Conservation (phyloP, 2,329 filamentous ascomycete genomes). For the Neofusicoccum cordaticola region DNA sequence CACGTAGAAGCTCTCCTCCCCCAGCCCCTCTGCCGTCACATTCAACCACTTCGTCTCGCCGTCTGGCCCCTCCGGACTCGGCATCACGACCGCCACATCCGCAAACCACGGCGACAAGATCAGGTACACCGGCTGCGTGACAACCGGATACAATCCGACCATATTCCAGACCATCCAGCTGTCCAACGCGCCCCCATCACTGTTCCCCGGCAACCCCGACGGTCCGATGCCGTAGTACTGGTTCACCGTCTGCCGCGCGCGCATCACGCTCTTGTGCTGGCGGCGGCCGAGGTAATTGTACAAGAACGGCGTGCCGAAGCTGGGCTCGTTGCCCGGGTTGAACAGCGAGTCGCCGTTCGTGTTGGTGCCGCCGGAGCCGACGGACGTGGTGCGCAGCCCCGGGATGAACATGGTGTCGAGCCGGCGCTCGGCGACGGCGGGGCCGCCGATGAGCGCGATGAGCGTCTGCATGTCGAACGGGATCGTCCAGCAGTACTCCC, state of each 20-base stretch:
- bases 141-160: conserved; percentile 45
- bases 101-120: conserved; percentile 38
- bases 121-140: conserved; percentile 42
- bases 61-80: background rate
- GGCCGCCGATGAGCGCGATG: conserved; percentile 44
- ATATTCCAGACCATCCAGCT: conserved; percentile 50
- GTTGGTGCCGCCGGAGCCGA: conserved; percentile 35
- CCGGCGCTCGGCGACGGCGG: conserved; percentile 36
- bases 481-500: conserved; percentile 45
- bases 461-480: conserved; percentile 43
- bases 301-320: conserved; percentile 25
- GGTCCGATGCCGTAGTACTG: conserved; percentile 31
- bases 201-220: conserved; percentile 42
- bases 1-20: conserved; percentile 49
- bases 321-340: conserved; percentile 34
- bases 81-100: conserved; percentile 31
- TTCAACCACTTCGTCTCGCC: conserved; percentile 37
- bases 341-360: conserved; percentile 26
- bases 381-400: conserved; percentile 32
- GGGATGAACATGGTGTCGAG: conserved; percentile 43
- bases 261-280: conserved; percentile 38
- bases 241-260: conserved; percentile 31
- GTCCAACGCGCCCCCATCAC: conserved; percentile 44
- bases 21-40: conserved; percentile 47
- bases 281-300: conserved; percentile 30